Evolutionary conservation across 2,329 filamentous ascomycete genomes (phyloP).

Genomic region (Escovopsis weberi): DNA sequence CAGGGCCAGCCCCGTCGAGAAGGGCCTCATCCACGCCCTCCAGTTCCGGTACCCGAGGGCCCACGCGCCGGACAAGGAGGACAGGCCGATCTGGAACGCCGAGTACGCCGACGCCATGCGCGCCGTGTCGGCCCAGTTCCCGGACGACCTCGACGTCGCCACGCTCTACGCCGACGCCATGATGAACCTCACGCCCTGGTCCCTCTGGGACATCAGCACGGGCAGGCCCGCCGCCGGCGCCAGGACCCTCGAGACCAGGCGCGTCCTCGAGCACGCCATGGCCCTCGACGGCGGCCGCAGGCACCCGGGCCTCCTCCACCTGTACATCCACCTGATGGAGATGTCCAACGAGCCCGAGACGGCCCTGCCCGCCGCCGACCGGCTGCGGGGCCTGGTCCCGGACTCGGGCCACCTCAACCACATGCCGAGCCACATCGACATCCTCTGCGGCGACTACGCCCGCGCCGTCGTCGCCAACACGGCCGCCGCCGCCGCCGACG

Average conservation of each 20-base stretch:
- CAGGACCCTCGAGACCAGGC: constrained; percentile 18
- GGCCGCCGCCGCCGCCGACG: constrained; percentile 51
- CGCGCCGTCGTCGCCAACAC: constrained; percentile 52
- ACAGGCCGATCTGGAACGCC: constrained; percentile 29
- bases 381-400: constrained; percentile 48
- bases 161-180: constrained; percentile 26
- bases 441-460: constrained; percentile 57
- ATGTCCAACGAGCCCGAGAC: constrained; percentile 55
- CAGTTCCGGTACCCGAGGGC: constrained; percentile 42
- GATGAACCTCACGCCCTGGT: constrained; percentile 35
- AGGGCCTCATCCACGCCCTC: constrained; percentile 49
- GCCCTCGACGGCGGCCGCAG: constrained; percentile 20
- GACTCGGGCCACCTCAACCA: constrained; percentile 58
- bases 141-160: constrained; percentile 25
- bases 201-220: constrained; percentile 26
- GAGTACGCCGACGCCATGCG: constrained; percentile 26
- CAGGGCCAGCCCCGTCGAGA: constrained; percentile 28
- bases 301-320: constrained; percentile 58
- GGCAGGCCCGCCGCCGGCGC: constrained; percentile 19
- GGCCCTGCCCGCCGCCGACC: constrained; percentile 45
- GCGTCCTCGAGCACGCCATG: constrained; percentile 32
- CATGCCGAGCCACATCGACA: constrained; percentile 67
- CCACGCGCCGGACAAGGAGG: constrained; percentile 25
- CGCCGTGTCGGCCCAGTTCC: constrained; percentile 19
- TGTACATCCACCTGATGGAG: constrained; percentile 68